Conservation (phyloP, 345 rosid genomes). For the Ceriops zippeliana region DNA sequence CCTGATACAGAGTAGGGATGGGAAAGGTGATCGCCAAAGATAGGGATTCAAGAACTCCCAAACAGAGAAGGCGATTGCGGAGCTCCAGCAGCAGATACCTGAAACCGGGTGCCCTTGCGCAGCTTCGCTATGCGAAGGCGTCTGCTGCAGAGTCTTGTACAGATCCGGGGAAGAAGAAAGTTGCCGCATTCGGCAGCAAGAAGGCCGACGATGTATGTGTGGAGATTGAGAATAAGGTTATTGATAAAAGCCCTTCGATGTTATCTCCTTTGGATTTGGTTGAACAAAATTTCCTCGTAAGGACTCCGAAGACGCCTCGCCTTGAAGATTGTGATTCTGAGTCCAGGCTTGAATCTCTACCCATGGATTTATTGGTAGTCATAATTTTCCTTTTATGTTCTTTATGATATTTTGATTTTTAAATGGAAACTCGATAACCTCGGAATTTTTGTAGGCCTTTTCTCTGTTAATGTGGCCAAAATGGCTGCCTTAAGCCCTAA, state of each 20-base stretch:
- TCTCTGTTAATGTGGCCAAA: no score
- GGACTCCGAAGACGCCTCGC: constrained; percentile 80
- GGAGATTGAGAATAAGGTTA: constrained; percentile 24
- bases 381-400: neutral
- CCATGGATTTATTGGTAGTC: constrained; percentile 80
- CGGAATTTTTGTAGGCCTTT: no score
- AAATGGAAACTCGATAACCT: neutral
- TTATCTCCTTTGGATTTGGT: constrained; percentile 52
- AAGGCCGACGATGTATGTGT: constrained; percentile 30
- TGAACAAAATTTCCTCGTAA: constrained; percentile 40
- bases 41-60: constrained; percentile 32
- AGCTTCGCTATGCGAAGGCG: constrained; percentile 49
- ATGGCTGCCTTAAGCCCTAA: no score
- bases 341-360: constrained; percentile 78
- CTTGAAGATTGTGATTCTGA: constrained; percentile 49
- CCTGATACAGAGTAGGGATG: constrained; percentile 26
- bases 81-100: constrained; percentile 55
- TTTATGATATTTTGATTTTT: neutral
- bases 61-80: constrained; percentile 54
- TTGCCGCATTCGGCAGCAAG: constrained; percentile 45
- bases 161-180: constrained; percentile 70
- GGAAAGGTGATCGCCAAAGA: constrained; percentile 68
- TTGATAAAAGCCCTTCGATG: constrained; percentile 51
- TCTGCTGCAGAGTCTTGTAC: constrained; percentile 55
- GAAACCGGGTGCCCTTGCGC: constrained; percentile 87